Conservation (phyloP, 139 green algal genomes). For the Tetradesmus lagerheimii region DNA sequence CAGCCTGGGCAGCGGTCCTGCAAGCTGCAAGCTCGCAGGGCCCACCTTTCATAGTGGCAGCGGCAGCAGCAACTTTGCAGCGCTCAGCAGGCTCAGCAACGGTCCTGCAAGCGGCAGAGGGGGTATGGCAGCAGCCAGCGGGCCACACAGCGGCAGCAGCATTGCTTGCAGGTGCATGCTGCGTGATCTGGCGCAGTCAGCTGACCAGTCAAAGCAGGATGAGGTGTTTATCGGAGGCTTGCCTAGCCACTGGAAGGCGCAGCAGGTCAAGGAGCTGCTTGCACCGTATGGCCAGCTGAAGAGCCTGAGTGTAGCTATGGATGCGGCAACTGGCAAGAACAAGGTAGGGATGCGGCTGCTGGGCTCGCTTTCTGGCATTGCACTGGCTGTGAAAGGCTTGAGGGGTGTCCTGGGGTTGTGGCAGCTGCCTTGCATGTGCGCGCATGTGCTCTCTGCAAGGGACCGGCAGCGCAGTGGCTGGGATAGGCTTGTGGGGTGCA, state of each 20-base stretch:
- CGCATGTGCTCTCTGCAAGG: too few species aligned
- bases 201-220: slow-evolving; percentile 33
- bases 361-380: too few species aligned
- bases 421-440: too few species aligned
- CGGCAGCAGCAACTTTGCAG: neutral
- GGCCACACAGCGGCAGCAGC: neutral
- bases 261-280: slow-evolving; percentile 41
- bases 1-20: neutral
- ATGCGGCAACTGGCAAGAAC: slow-evolving; percentile 46
- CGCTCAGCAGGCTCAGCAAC: neutral
- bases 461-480: too few species aligned
- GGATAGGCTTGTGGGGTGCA: too few species aligned
- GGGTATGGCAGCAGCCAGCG: neutral
- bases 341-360: neutral
- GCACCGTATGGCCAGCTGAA: slow-evolving; percentile 41
- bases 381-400: too few species aligned
- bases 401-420: too few species aligned
- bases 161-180: neutral
- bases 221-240: slow-evolving; percentile 37
- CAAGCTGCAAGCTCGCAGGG: neutral
- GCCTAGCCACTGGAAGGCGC: slow-evolving; percentile 32
- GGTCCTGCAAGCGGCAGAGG: neutral
- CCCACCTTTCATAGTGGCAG: neutral
- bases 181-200: slow-evolving; percentile 3
- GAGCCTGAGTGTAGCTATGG: slow-evolving; percentile 46